Percentiles rank a stretch among this genome's conserved stretches.
phyloP scores from a whole-genome alignment of 1,139 yeast species.

The Debaryomycetaceae sp. region DNA sequence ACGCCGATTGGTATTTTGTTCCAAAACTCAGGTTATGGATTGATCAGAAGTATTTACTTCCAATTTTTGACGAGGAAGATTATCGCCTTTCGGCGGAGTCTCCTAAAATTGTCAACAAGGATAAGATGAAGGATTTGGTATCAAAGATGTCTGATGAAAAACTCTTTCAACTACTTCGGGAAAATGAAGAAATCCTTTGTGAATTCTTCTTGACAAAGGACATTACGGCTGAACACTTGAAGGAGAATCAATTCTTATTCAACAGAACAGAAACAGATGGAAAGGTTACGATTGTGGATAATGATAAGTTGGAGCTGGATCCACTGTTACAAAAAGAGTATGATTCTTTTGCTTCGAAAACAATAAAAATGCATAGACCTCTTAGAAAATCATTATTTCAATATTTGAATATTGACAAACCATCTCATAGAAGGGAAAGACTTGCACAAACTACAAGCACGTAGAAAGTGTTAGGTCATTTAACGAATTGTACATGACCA shows the following conservation, averaged over 20 bases:
- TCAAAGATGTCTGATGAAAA: conserved; percentile 16
- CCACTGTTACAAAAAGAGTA: conserved; percentile 10
- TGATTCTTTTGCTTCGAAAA: conserved; percentile 13
- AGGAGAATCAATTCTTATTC: conserved; percentile 14
- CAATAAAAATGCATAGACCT: conserved; percentile 19
- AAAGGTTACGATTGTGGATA: conserved; percentile 14
- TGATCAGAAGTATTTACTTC: conserved; percentile 12
- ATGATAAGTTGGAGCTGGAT: conserved; percentile 9
- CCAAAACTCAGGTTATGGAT: conserved; percentile 29
- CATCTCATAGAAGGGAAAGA: conserved; percentile 7
- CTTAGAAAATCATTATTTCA: conserved; percentile 21
- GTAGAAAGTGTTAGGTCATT: not conserved
- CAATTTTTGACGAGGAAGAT: conserved; percentile 20
- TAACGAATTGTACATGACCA: not conserved
- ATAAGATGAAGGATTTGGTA: conserved; percentile 6
- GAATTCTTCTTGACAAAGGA: conserved; percentile 16
- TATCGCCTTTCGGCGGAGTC: conserved; percentile 8
- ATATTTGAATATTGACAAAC: conserved; percentile 19
- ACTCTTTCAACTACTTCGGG: conserved; percentile 11
- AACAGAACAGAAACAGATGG: not conserved
- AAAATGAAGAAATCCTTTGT: conserved; percentile 12
- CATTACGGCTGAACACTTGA: conserved; percentile 13
- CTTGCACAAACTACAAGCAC: not conserved
- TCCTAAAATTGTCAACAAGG: conserved; percentile 8
- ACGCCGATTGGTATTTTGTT: conserved; percentile 26